These are phyloP conservation scores for Dryadomyces quercus-mongolicae DNA, from an alignment of 2,329 filamentous ascomycete species.

Conservation along the genomic window DNA sequence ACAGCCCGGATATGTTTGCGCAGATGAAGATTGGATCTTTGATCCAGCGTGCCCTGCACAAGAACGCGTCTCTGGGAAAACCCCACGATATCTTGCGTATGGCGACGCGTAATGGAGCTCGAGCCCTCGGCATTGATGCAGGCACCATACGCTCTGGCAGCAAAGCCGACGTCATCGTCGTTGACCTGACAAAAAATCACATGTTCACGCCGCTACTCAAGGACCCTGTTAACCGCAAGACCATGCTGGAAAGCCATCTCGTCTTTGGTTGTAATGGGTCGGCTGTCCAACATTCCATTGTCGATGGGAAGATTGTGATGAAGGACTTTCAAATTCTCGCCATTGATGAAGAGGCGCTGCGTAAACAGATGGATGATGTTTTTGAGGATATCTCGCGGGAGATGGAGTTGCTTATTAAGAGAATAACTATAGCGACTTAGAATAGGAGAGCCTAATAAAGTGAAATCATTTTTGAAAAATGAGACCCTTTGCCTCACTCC, in stretches of 20 bases:
- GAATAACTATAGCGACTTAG: not conserved
- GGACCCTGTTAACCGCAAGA: not conserved
- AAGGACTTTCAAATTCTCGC: not conserved
- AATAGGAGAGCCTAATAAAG: not conserved
- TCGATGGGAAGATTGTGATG: constrained; percentile 1
- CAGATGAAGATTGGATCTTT: constrained; percentile 4
- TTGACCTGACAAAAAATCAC: constrained; percentile 3
- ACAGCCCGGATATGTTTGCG: constrained; percentile 6
- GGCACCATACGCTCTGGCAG: not conserved
- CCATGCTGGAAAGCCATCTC: constrained; percentile 4
- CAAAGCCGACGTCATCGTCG: constrained; percentile 3
- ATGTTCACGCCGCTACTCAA: constrained; percentile 4
- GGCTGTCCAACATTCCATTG: constrained; percentile 2
- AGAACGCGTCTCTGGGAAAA: not conserved
- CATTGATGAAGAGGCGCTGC: constrained; percentile 2
- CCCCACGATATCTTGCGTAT: constrained; percentile 3
- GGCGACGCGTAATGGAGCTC: constrained; percentile 3
- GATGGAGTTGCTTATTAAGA: not conserved
- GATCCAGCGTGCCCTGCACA: constrained; percentile 2
- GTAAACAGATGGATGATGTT: not conserved
- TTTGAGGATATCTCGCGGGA: constrained; percentile 3
- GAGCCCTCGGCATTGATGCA: constrained; percentile 2
- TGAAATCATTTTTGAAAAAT: too few species aligned
- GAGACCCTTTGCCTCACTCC: too few species aligned
- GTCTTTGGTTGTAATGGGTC: constrained; percentile 6